These are phyloP conservation scores for Metschnikowia amazonensis DNA, from an alignment of 805 yeast genomes.

Conservation along the genomic window DNA sequence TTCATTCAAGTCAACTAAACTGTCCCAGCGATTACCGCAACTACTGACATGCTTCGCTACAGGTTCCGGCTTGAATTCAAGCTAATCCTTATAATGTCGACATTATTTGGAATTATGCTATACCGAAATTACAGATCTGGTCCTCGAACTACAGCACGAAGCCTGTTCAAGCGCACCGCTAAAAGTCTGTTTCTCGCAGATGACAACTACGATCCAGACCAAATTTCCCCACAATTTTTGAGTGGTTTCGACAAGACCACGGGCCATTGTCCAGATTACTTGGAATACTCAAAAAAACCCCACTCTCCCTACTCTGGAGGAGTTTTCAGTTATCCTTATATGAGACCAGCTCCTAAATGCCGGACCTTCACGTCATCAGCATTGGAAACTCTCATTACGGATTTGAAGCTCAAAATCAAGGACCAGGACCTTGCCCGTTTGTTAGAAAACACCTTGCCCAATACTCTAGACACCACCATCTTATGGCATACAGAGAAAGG, in stretches of 20 bases:
- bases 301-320: constrained; percentile 64
- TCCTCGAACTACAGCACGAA: neutral
- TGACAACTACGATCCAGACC: constrained; percentile 1
- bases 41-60: neutral
- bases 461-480: constrained; percentile 83
- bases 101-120: neutral
- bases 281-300: constrained; percentile 48
- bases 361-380: constrained; percentile 65
- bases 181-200: constrained; percentile 4
- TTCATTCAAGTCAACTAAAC: too few species aligned
- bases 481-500: constrained; percentile 52
- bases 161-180: neutral
- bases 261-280: constrained; percentile 56
- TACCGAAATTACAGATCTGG: neutral
- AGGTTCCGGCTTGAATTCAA: neutral
- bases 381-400: constrained; percentile 58
- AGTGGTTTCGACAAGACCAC: constrained; percentile 18
- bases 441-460: constrained; percentile 80
- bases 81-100: neutral
- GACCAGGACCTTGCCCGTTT: constrained; percentile 69
- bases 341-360: constrained; percentile 70
- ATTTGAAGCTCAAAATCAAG: constrained; percentile 45
- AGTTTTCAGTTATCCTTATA: constrained; percentile 54
- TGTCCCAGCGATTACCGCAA: neutral
- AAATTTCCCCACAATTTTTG: constrained; percentile 17